Conservation (phyloP, 768 basidiomycete species). For the Pleurotus eryngii region DNA sequence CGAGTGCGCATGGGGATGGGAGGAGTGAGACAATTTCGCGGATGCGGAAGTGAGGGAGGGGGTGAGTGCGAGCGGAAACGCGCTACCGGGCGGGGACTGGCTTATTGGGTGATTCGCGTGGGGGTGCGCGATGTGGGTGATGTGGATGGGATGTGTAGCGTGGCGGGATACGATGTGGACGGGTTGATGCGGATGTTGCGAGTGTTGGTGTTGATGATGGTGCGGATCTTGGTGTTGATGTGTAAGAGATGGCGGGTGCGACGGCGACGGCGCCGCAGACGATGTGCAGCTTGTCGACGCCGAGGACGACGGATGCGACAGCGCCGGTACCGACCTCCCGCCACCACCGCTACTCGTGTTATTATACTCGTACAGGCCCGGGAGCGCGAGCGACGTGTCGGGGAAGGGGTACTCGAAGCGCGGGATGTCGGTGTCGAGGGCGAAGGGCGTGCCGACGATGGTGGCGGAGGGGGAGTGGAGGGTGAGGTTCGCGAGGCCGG, state of each 20-base stretch:
- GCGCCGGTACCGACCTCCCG: neutral
- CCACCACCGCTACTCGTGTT: neutral
- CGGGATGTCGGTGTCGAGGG: slow-evolving; percentile 21
- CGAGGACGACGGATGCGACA: neutral
- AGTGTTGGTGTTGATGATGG: too few species aligned
- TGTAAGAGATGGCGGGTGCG: too few species aligned
- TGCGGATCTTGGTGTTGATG: too few species aligned
- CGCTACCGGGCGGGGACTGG: too few species aligned
- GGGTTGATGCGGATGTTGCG: too few species aligned
- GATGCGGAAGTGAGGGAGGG: too few species aligned
- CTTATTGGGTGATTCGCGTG: too few species aligned
- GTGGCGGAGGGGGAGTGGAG: slow-evolving; percentile 25
- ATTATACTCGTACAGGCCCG: neutral
- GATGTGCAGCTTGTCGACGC: too few species aligned
- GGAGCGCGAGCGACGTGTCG: slow-evolving; percentile 6
- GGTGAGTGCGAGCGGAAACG: too few species aligned
- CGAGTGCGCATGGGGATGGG: neutral
- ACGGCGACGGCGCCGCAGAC: too few species aligned
- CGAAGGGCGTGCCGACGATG: slow-evolving; percentile 32
- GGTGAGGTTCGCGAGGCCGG: neutral
- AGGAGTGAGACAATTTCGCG: too few species aligned
- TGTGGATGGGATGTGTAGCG: neutral
- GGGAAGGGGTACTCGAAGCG: slow-evolving; percentile 33
- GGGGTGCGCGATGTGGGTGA: neutral
- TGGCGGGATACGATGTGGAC: too few species aligned